Percentiles rank a stretch among this genome's conserved stretches.
Conservation (phyloP, 2,329 filamentous ascomycete species). For the Zelopaecilomyces penicillatus region DNA sequence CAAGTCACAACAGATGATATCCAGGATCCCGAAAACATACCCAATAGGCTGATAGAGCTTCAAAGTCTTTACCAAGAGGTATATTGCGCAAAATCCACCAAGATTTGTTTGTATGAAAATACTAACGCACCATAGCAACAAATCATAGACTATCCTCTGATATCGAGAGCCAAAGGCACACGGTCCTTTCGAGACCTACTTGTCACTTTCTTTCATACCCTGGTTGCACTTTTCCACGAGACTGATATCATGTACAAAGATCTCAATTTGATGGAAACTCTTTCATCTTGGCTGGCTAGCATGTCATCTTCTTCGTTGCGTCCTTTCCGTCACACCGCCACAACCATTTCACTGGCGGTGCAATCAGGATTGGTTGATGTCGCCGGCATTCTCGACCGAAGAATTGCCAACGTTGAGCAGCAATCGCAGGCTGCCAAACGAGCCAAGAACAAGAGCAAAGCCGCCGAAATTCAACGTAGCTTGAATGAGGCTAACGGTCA, state of each 20-base stretch:
- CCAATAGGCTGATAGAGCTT: constrained; percentile 71
- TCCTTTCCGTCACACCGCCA: constrained; percentile 90
- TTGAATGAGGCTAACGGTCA: constrained; percentile 62
- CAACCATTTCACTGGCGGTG: constrained; percentile 72
- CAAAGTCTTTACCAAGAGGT: constrained; percentile 80
- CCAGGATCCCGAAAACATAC: constrained; percentile 78
- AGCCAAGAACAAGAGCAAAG: constrained; percentile 68
- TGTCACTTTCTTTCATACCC: constrained; percentile 66
- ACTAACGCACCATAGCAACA: constrained; percentile 46
- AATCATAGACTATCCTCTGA: constrained; percentile 84
- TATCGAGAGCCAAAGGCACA: constrained; percentile 69
- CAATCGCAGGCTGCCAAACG: constrained; percentile 69
- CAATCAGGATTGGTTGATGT: constrained; percentile 69
- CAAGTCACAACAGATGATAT: constrained; percentile 77
- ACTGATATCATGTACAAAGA: constrained; percentile 76
- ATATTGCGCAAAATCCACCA: constrained; percentile 17
- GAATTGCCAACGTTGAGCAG: constrained; percentile 67
- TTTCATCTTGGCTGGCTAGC: constrained; percentile 80
- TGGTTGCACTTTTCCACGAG: constrained; percentile 72
- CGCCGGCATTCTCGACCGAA: constrained; percentile 60
- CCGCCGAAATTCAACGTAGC: constrained; percentile 63
- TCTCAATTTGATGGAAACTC: constrained; percentile 71
- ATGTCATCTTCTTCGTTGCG: constrained; percentile 84
- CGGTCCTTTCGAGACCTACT: constrained; percentile 71
- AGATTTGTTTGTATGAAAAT: neutral